These are phyloP conservation scores for Tricholoma sp. DNA, from an alignment of 768 basidiomycete genomes.

Conservation along the genomic window DNA sequence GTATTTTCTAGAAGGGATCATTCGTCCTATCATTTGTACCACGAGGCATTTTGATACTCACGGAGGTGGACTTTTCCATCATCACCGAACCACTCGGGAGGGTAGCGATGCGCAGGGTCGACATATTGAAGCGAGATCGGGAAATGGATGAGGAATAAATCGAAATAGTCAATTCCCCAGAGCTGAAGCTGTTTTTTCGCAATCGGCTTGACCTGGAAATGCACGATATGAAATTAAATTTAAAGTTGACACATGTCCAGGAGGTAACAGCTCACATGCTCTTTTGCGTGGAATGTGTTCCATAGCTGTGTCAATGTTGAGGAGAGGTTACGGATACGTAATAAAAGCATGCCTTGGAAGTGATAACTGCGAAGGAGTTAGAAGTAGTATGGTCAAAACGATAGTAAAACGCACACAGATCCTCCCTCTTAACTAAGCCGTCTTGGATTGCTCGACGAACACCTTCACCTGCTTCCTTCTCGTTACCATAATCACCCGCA, in stretches of 20 bases:
- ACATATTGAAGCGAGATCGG: conserved; percentile 80
- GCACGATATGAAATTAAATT: background rate
- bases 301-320: conserved; percentile 47
- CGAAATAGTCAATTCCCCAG: conserved; percentile 86
- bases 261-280: conserved; percentile 50
- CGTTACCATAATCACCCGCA: conserved; percentile 86
- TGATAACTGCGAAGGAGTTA: conserved; percentile 51
- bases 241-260: background rate
- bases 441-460: conserved; percentile 73
- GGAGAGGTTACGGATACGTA: background rate
- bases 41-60: conserved; percentile 22
- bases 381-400: background rate
- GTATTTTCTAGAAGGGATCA: conserved; percentile 42
- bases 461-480: conserved; percentile 80
- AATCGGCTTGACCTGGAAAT: conserved; percentile 43
- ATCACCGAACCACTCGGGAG: conserved; percentile 78
- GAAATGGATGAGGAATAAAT: conserved; percentile 82
- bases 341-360: conserved; percentile 57
- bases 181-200: conserved; percentile 62
- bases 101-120: conserved; percentile 69
- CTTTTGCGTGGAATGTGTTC: conserved; percentile 84
- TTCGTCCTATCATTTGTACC: background rate
- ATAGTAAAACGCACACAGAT: conserved; percentile 57
- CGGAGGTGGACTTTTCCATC: conserved; percentile 65
- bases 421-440: conserved; percentile 83